These are phyloP conservation scores for Neofusicoccum sp. DNA, from an alignment of 2,329 filamentous ascomycete genomes.

Conservation along the genomic window DNA sequence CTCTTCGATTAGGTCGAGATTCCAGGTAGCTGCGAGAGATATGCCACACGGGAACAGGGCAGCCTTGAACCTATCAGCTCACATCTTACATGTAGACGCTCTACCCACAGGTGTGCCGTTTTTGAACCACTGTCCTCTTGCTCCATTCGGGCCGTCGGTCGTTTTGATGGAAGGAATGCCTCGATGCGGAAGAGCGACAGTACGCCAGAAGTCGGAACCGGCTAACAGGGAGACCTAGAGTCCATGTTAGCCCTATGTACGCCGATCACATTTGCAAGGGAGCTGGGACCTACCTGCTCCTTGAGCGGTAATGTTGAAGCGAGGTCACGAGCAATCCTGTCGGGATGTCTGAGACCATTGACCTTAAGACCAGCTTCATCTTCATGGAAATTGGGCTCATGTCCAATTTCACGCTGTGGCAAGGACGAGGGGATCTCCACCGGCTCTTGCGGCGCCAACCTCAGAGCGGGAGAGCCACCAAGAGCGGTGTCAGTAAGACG, in stretches of 20 bases:
- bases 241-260: too few relatives aligned
- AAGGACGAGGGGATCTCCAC: neutral
- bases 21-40: constrained; percentile 77
- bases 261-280: neutral
- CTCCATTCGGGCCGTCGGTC: constrained; percentile 68
- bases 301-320: constrained; percentile 37
- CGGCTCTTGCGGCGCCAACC: neutral
- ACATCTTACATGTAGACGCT: constrained; percentile 19
- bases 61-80: constrained; percentile 41
- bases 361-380: constrained; percentile 23
- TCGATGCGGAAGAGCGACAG: constrained; percentile 58
- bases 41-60: constrained; percentile 78
- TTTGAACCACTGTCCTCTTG: constrained; percentile 67
- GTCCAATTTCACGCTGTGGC: neutral
- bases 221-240: constrained; percentile 40
- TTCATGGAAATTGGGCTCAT: neutral
- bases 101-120: constrained; percentile 35
- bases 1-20: constrained; percentile 65
- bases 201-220: constrained; percentile 69
- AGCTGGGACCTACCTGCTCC: constrained; percentile 43
- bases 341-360: constrained; percentile 31
- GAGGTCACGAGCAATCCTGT: constrained; percentile 34
- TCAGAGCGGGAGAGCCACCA: neutral
- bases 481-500: neutral
- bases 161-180: constrained; percentile 64